Percentiles rank a stretch among this genome's conserved stretches.
Conservation (phyloP, 768 basidiomycete genomes). For the Termitomyces eurrhizus region DNA sequence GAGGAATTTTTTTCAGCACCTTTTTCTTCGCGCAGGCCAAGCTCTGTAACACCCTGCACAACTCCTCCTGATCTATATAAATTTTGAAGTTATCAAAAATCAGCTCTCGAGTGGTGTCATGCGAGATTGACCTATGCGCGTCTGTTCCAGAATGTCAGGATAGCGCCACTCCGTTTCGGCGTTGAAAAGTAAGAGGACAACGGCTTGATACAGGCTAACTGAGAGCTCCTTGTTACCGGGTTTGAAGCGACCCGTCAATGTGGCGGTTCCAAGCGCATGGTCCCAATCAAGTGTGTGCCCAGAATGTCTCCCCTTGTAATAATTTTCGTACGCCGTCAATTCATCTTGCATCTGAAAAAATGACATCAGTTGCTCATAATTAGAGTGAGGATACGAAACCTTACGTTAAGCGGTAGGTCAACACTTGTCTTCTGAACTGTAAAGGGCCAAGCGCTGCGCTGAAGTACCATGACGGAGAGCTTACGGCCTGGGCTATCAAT, state of each 20-base stretch:
- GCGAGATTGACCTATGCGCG: constrained; percentile 61
- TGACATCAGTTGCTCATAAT: constrained; percentile 9
- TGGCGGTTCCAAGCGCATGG: constrained; percentile 81
- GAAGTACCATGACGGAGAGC: constrained; percentile 78
- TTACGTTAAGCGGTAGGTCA: constrained; percentile 50
- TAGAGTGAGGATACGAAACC: constrained; percentile 17
- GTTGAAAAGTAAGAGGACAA: constrained; percentile 88
- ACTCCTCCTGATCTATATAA: constrained; percentile 58
- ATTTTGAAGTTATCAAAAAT: constrained; percentile 19
- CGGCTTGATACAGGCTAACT: constrained; percentile 86
- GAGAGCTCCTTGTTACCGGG: constrained; percentile 78
- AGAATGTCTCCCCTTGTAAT: constrained; percentile 78
- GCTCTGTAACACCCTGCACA: constrained; percentile 86
- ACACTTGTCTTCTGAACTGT: constrained; percentile 44
- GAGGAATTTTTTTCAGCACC: constrained; percentile 77
- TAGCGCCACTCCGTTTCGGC: constrained; percentile 56
- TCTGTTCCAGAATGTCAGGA: constrained; percentile 61
- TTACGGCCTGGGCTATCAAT: constrained; percentile 38
- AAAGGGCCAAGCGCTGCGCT: constrained; percentile 88
- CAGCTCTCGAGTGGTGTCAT: neutral
- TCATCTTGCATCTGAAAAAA: constrained; percentile 66
- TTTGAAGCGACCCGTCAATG: constrained; percentile 66
- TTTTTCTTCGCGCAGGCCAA: constrained; percentile 89
- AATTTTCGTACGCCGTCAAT: constrained; percentile 55
- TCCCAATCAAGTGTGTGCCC: constrained; percentile 81